phyloP scores from a whole-genome alignment of 306 rosid genomes.

The Medicago ruthenica region DNA sequence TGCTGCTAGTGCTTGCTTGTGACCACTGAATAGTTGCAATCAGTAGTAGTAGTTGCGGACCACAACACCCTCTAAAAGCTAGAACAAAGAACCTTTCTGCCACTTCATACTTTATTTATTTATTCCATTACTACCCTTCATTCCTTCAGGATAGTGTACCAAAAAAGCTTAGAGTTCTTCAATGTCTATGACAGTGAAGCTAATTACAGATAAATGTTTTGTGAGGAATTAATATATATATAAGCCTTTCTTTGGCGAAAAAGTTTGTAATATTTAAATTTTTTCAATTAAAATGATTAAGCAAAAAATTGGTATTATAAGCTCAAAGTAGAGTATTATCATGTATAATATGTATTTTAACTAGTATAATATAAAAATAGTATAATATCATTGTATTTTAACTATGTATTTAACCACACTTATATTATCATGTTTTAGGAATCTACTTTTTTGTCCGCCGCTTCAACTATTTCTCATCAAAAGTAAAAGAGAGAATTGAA shows the following conservation, averaged over 20 bases:
- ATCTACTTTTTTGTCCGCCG: too few relatives aligned
- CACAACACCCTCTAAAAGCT: conserved; percentile 42
- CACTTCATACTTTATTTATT: background rate
- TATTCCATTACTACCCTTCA: conserved; percentile 40
- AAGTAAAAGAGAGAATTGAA: too few relatives aligned
- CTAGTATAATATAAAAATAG: too few relatives aligned
- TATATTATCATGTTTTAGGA: too few relatives aligned
- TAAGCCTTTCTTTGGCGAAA: background rate
- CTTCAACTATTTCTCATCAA: too few relatives aligned
- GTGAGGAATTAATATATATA: background rate
- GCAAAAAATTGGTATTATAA: too few relatives aligned
- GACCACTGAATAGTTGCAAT: conserved; percentile 55
- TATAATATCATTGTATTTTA: too few relatives aligned
- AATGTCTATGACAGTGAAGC: conserved; percentile 6
- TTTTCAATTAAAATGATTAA: too few relatives aligned
- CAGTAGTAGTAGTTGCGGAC: conserved; percentile 56
- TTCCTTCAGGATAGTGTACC: background rate
- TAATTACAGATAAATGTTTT: background rate
- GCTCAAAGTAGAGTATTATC: too few relatives aligned
- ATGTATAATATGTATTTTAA: too few relatives aligned
- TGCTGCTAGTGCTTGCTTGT: conserved; percentile 35
- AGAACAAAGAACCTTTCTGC: conserved; percentile 30
- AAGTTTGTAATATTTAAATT: too few relatives aligned
- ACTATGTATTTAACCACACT: too few relatives aligned
- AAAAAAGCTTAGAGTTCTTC: background rate